A percentile compares a stretch with the other conserved stretches of the same genome.
Conservation (phyloP, 306 rosid genomes). For the Trifolium repens region DNA sequence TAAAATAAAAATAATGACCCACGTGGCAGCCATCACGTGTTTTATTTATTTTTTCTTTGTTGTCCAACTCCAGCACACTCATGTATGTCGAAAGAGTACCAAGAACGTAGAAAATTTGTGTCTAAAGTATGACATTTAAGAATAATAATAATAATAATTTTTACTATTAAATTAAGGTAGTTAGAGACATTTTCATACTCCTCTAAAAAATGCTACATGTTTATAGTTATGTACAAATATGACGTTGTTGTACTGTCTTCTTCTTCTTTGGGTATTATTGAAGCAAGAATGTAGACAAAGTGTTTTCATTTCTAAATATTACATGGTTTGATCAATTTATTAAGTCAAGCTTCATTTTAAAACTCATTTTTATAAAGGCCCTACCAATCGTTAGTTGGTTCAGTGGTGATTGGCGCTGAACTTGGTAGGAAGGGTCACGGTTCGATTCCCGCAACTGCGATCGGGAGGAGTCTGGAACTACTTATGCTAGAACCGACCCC, state of each 20-base stretch:
- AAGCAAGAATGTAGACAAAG: conserved; percentile 10
- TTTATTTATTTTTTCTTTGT: conserved; percentile 28
- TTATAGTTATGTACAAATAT: background rate
- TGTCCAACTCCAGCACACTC: conserved; percentile 49
- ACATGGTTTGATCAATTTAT: conserved; percentile 28
- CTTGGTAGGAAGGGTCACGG: no score
- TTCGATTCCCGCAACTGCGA: no score
- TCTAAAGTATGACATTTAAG: background rate
- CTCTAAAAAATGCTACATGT: background rate
- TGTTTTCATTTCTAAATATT: conserved; percentile 9
- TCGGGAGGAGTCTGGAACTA: no score
- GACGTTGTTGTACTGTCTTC: conserved; percentile 29
- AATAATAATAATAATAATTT: background rate
- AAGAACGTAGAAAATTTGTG: conserved; percentile 15
- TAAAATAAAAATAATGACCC: background rate
- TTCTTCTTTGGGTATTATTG: conserved; percentile 27
- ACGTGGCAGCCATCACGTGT: conserved; percentile 54
- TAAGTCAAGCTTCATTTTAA: no score
- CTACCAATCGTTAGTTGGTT: no score
- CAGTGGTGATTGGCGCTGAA: no score
- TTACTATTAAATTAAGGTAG: background rate
- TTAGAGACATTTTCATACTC: background rate
- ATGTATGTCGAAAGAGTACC: conserved; percentile 37
- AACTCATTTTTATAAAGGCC: no score
- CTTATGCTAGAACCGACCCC: no score